These are phyloP conservation scores for Saccharomyces hybrid DNA, from an alignment of 1,139 yeast genomes.

Conservation along the genomic window DNA sequence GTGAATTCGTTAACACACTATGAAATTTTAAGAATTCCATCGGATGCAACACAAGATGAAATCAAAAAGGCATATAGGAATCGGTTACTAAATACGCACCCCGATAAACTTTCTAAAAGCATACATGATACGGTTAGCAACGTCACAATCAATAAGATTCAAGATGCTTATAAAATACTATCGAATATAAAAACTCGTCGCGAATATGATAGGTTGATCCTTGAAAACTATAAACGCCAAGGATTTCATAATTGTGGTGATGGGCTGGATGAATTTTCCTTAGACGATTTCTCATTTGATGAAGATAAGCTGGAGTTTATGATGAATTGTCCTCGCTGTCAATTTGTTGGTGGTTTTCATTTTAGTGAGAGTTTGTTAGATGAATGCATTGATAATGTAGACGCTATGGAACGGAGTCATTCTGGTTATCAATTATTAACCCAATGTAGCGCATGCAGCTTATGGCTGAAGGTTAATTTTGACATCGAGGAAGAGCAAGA, in stretches of 20 bases:
- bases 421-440: slow-evolving; percentile 63
- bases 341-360: slow-evolving; percentile 44
- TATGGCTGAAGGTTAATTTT: slow-evolving; percentile 69
- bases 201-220: slow-evolving; percentile 43
- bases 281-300: slow-evolving; percentile 47
- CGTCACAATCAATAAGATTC: slow-evolving; percentile 37
- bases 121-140: slow-evolving; percentile 7
- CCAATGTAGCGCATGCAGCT: slow-evolving; percentile 74
- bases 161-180: slow-evolving; percentile 54
- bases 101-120: slow-evolving; percentile 48
- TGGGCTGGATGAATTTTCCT: slow-evolving; percentile 57
- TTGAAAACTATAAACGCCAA: slow-evolving; percentile 35
- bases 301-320: slow-evolving; percentile 21
- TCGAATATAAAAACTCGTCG: slow-evolving; percentile 35
- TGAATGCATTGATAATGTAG: slow-evolving; percentile 46
- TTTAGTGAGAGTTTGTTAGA: slow-evolving; percentile 56
- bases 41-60: slow-evolving; percentile 35
- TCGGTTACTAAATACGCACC: slow-evolving; percentile 58
- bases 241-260: slow-evolving; percentile 52
- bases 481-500: slow-evolving; percentile 19
- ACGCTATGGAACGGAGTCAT: slow-evolving; percentile 35
- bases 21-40: slow-evolving; percentile 44
- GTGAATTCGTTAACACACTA: slow-evolving; percentile 33
- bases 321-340: slow-evolving; percentile 72
- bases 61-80: slow-evolving; percentile 56